Evolutionary conservation across 2,329 filamentous ascomycete genomes (phyloP), one percentile per base, ranked within the genome.

Genomic region (Xylaria multiplex): DNA sequence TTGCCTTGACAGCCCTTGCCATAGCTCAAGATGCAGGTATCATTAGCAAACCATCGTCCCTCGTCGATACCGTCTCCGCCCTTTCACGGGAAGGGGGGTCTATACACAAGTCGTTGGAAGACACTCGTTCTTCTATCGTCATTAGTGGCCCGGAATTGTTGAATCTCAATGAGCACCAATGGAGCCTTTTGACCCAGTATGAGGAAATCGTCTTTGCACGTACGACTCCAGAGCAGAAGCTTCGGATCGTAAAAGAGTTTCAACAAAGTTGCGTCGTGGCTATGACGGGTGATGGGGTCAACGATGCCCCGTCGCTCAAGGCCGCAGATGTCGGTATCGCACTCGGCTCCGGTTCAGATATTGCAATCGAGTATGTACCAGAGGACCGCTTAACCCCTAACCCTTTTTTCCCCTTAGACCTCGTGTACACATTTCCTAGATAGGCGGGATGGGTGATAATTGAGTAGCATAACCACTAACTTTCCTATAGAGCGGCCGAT

Each of bases 261-360:
- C 91, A 92, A 74, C 78, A 82, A 0, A 81, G 86, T 8, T 82
- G 85, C 74, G 90, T 91, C 1, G 88, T 96, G 0, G 93, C 89
- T 45, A 96, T 96, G 87, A 92, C 94, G 1, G 93, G 93, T 43
- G 93, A 96, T 71, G 93, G 93, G 19, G 92, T 95, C 71, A 96
- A 96, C 73, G 93, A 97, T 74, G 91, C 92, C 0, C 92, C 93
- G 0, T 93, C 93, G 1, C 85, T 97, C 3, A 88, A 91, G 1
- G 89, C 89, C 0, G 92, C 93, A 16, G 93, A 97, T 71, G 88
- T 96, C 1, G 92, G 92, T 63, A 95, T 97, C 66, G 91, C 92
- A 1, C 88, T 96, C 71, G 91, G 91, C 1, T 90, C 88, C 0
- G 93, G 93, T 4, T 93, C 90, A 0, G 93, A 96, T 75, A 91